Percentiles rank a stretch among this genome's conserved stretches.
Evolutionary conservation across 202 grass and related monocot species (phyloP).

Genomic region (Setaria viridis): DNA sequence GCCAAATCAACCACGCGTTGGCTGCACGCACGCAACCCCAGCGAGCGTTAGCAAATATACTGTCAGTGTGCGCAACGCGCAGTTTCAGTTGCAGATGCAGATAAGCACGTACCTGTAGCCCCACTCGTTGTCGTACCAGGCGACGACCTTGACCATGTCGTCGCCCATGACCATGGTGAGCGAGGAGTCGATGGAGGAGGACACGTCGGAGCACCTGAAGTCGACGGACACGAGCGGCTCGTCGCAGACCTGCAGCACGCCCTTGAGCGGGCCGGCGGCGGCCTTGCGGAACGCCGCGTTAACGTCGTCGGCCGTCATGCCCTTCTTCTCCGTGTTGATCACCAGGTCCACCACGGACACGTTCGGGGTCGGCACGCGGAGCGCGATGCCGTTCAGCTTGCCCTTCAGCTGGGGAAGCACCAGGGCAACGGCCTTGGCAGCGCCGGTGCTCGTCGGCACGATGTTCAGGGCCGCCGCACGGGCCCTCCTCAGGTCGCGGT

Average conservation of each 20-base stretch:
- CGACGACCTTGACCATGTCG: conserved; percentile 99
- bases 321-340: conserved; percentile 87
- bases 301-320: conserved; percentile 84
- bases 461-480: conserved; percentile 95
- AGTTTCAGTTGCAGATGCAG: not conserved
- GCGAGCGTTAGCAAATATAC: not conserved
- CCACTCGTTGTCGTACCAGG: conserved; percentile 99
- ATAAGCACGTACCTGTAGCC: conserved; percentile 76
- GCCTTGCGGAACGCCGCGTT: conserved; percentile 88
- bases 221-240: conserved; percentile 90
- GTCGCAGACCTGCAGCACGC: conserved; percentile 85
- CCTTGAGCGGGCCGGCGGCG: conserved; percentile 70
- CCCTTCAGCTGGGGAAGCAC: conserved; percentile 97
- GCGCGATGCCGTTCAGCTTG: conserved; percentile 97
- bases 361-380: conserved; percentile 98
- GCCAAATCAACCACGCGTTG: conserved; percentile 94
- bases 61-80: too few relatives aligned
- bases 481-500: conserved; percentile 86
- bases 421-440: conserved; percentile 91
- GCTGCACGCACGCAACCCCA: conserved; percentile 35
- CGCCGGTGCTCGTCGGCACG: conserved; percentile 94
- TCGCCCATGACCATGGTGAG: conserved; percentile 99
- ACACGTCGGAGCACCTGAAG: conserved; percentile 93
- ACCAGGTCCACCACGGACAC: conserved; percentile 97
- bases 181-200: conserved; percentile 84